Evolutionary conservation across 1,139 yeast species (phyloP), one percentile per base, ranked within the genome.

Genomic region (Kodamaea anthophila): DNA sequence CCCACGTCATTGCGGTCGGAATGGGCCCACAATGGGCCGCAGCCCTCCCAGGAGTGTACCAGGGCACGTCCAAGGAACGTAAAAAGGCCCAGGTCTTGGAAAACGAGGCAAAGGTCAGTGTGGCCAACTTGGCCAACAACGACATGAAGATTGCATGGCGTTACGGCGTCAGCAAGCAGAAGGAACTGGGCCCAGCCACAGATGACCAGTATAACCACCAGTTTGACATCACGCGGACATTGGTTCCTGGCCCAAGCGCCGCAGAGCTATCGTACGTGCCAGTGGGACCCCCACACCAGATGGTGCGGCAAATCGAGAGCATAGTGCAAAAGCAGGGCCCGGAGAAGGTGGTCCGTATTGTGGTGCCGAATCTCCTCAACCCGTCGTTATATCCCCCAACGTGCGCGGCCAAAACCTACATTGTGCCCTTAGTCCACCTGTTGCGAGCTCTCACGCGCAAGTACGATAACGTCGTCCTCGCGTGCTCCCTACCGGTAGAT

Each of bases 101-200:
- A 34, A 74, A 80, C 37, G 80, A 80, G 44, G 62, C 74, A 5
- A 75, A 76, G 45, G 54, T 83, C 4, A 76, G 85, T 33, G 88
- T 83, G 4, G 74, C 80, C 19, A 83, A 83, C 46, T 49, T 81
- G 42, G 65, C 64, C 32, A 10, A 15, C 5, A 36, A 40, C 21
- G 84, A 80, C 41, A 55, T 85, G 63, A 81, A 78, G 49, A 85
- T 85, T 44, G 94, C 95, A 2, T 85, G 95, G 95, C 71, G 94
- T 46, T 85, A 85, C 44, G 86, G 86, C 0, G 51, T 78, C 31
- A 70, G 66, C 25, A 71, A 72, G 33, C 69, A 57, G 26, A 39
- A 4, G 48, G 20, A 12, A 8, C 30, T 30, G 9, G 18, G 33
- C 9, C 13, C 34, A 7, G 32, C 30, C 9, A 16, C 34, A 3